Evolutionary conservation across 306 rosid genomes (phyloP).

Genomic region (Pyrus communis): DNA sequence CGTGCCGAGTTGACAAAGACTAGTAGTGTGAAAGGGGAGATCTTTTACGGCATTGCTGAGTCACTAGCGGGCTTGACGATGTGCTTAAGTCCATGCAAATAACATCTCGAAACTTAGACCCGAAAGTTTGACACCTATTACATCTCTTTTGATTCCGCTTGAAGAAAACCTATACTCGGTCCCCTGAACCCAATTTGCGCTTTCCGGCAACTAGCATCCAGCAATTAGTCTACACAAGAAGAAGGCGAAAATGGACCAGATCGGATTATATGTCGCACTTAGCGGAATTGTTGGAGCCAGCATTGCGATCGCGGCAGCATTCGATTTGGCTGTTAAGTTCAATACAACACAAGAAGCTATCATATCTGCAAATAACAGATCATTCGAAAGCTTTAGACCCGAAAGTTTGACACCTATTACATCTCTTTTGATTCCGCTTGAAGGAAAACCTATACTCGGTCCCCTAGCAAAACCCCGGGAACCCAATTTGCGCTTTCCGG

Average conservation of each 20-base stretch:
- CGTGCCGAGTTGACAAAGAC: conserved; percentile 47
- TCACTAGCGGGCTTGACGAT: conserved; percentile 74
- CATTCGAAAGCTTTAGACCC: conserved; percentile 10
- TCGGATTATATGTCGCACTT: conserved; percentile 38
- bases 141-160: conserved; percentile 63
- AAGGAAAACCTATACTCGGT: conserved; percentile 35
- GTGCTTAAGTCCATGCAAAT: too few relatives aligned
- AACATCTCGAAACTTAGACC: conserved; percentile 25
- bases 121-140: conserved; percentile 38
- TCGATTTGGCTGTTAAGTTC: conserved; percentile 60
- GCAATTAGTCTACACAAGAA: conserved; percentile 37
- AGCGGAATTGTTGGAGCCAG: conserved; percentile 40
- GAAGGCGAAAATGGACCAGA: conserved; percentile 42
- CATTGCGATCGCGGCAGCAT: conserved; percentile 39
- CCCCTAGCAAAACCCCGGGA: conserved; percentile 37
- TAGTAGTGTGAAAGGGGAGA: conserved; percentile 50
- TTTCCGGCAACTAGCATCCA: conserved; percentile 35
- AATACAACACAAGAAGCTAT: conserved; percentile 53
- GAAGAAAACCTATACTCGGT: conserved; percentile 35
- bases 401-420: conserved; percentile 42
- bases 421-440: conserved; percentile 60
- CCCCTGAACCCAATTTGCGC: conserved; percentile 39
- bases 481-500: conserved; percentile 39
- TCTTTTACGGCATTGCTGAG: conserved; percentile 50
- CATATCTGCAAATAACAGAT: conserved; percentile 42